Evolutionary conservation across 2,329 filamentous ascomycete species (phyloP), one percentile per base, ranked within the genome.

Genomic region (Neophaeococcomyces mojaviensis): DNA sequence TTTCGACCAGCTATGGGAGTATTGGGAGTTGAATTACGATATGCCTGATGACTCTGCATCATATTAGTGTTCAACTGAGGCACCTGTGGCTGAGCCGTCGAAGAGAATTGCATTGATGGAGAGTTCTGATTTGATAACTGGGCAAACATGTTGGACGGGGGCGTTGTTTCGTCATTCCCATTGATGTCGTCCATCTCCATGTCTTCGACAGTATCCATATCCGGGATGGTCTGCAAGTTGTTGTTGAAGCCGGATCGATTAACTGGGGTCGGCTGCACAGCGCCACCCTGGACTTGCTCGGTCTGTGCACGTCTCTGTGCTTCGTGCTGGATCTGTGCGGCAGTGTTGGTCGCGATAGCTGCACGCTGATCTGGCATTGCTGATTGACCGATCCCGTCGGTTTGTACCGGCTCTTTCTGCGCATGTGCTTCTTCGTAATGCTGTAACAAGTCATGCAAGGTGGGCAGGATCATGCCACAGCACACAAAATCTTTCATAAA

Each of bases 401-500:
- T 72, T 34, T 65, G 62, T 49, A 72, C 67, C 42, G 72, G 68
- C 20, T 77, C 74, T 52, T 84, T 76, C 53, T 86, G 81, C 13
- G 88, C 90, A 66, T 98, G 92, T 46, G 84, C 80, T 68, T 96
- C 90, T 67, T 98, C 92, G 63, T 96, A 98, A 65, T 98, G 92
- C 62, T 95, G 88, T 38, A 98, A 73, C 38, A 98, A 75, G 62
- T 97, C 92, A 68, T 98, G 92, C 56, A 98, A 78, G 41, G 89
- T 94, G 19, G 89, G 85, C 55, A 96, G 77, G 26, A 84, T 90
- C 59, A 87, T 79, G 59, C 88, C 88, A 68, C 92, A 98, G 70
- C 92, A 98, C 43, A 84, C 84, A 68, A 97, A 97, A 69, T 97
- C 89, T 66, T 84, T 84, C 87, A 97, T 94, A 65, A 96, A 98